Percentiles rank a stretch among this genome's conserved stretches.
Evolutionary conservation across 768 basidiomycete genomes (phyloP).

Genomic region (Boletus reticuloceps): DNA sequence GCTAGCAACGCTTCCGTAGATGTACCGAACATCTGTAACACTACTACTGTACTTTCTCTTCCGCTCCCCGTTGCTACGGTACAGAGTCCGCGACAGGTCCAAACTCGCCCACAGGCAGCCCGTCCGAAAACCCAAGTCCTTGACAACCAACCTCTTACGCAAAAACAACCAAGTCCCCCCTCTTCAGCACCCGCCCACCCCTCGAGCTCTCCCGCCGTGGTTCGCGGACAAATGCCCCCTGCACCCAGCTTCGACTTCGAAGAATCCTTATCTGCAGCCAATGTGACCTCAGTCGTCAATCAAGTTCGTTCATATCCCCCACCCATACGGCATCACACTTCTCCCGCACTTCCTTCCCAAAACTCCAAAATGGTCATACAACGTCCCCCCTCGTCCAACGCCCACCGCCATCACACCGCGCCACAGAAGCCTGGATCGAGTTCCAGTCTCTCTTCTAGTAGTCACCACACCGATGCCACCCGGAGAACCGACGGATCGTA

Average conservation of each 20-base stretch:
- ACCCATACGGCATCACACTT: conserved; percentile 20
- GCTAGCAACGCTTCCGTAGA: conserved; percentile 2
- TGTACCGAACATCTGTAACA: not conserved
- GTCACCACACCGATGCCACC: conserved; percentile 27
- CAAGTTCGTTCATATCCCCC: conserved; percentile 30
- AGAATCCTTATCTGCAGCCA: conserved; percentile 29
- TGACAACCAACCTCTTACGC: conserved; percentile 15
- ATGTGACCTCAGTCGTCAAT: conserved; percentile 32
- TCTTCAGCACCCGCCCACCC: not conserved
- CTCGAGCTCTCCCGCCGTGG: conserved; percentile 15
- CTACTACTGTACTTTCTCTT: not conserved
- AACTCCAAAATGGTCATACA: conserved; percentile 3
- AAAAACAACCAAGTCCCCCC: not conserved
- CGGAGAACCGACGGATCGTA: conserved; percentile 23
- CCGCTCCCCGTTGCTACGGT: conserved; percentile 21
- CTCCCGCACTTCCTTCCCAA: conserved; percentile 20
- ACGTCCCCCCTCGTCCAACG: conserved; percentile 3
- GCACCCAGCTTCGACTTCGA: conserved; percentile 26
- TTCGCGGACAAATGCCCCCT: conserved; percentile 21
- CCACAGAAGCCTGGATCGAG: conserved; percentile 28
- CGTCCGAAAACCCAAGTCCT: conserved; percentile 12
- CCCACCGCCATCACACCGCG: conserved; percentile 9
- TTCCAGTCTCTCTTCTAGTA: conserved; percentile 20
- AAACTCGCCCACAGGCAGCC: not conserved
- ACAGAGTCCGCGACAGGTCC: conserved; percentile 9